These are phyloP conservation scores for Aspergillus neoniger DNA, from an alignment of 2,329 filamentous ascomycete genomes.

Conservation along the genomic window DNA sequence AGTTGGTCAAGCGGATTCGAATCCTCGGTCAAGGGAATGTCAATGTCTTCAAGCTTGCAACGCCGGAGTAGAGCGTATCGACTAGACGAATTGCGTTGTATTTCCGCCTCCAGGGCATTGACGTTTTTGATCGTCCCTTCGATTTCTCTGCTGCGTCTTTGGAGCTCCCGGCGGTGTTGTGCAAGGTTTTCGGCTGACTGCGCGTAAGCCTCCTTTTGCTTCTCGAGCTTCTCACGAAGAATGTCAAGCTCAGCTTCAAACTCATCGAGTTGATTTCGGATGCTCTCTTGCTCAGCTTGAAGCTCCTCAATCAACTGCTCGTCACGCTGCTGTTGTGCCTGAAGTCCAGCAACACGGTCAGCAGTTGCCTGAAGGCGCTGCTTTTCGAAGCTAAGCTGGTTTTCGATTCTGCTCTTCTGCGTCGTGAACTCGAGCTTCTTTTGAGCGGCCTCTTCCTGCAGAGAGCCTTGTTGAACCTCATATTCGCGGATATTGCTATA, in stretches of 20 bases:
- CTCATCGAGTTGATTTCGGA: constrained; percentile 71
- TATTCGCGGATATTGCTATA: constrained; percentile 91
- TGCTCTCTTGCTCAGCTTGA: constrained; percentile 69
- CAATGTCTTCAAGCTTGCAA: constrained; percentile 91
- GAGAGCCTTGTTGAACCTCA: constrained; percentile 85
- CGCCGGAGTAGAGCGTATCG: constrained; percentile 83
- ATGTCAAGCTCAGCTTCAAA: constrained; percentile 76
- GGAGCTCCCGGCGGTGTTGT: constrained; percentile 76
- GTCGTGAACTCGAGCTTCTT: constrained; percentile 84
- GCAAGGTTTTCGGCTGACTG: constrained; percentile 73
- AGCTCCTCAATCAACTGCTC: constrained; percentile 70
- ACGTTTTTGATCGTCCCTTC: constrained; percentile 75
- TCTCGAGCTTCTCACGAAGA: constrained; percentile 70
- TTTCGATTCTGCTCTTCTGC: constrained; percentile 67
- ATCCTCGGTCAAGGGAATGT: constrained; percentile 73
- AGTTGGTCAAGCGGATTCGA: constrained; percentile 75
- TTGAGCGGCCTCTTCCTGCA: constrained; percentile 86
- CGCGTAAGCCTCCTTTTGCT: constrained; percentile 67
- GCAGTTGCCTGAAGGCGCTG: constrained; percentile 71
- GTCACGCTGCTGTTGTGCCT: constrained; percentile 67
- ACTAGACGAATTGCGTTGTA: constrained; percentile 80
- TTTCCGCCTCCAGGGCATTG: constrained; percentile 74
- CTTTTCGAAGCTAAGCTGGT: constrained; percentile 65
- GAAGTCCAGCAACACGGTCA: constrained; percentile 67
- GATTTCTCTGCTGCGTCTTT: constrained; percentile 81